Evolutionary conservation across 192 early-diverging fungal genomes (phyloP).

Genomic region (Geranomyces michiganensis): DNA sequence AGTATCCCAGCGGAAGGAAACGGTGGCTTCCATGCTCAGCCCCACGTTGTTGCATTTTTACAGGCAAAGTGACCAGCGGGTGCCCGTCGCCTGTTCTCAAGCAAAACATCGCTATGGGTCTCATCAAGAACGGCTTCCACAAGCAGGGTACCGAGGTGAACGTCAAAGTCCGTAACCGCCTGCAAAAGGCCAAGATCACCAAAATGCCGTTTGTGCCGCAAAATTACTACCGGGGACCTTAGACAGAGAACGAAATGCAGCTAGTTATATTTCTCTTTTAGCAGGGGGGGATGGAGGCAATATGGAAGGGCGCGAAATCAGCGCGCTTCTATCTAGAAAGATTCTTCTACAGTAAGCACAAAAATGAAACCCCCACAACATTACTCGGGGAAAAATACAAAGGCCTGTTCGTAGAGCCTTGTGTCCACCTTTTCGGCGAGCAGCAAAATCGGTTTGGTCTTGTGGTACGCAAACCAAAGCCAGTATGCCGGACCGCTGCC

Average conservation of each 20-base stretch:
- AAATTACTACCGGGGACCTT: conserved; percentile 13
- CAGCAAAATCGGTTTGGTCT: neutral
- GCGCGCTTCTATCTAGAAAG: no score
- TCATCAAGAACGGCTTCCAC: conserved; percentile 85
- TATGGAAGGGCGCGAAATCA: no score
- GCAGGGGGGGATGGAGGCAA: no score
- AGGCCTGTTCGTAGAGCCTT: conserved; percentile 12
- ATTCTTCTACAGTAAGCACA: no score
- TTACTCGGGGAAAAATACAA: conserved; percentile 29
- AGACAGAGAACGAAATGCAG: no score
- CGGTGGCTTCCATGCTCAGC: neutral
- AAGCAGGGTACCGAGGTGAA: conserved; percentile 89
- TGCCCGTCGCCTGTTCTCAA: conserved; percentile 88
- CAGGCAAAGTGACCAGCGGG: conserved; percentile 91
- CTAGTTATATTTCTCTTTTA: no score
- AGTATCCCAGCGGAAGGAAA: no score
- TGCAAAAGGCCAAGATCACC: conserved; percentile 79
- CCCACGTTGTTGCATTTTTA: conserved; percentile 24
- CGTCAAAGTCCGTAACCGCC: conserved; percentile 86
- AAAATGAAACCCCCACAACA: neutral
- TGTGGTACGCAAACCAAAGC: conserved; percentile 12
- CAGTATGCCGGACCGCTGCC: conserved; percentile 1
- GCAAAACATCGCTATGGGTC: conserved; percentile 98
- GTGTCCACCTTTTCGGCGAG: conserved; percentile 18
- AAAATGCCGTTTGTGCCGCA: conserved; percentile 93